Conservation (phyloP, 2,329 filamentous ascomycete species). For the Aspergillus sp. region DNA sequence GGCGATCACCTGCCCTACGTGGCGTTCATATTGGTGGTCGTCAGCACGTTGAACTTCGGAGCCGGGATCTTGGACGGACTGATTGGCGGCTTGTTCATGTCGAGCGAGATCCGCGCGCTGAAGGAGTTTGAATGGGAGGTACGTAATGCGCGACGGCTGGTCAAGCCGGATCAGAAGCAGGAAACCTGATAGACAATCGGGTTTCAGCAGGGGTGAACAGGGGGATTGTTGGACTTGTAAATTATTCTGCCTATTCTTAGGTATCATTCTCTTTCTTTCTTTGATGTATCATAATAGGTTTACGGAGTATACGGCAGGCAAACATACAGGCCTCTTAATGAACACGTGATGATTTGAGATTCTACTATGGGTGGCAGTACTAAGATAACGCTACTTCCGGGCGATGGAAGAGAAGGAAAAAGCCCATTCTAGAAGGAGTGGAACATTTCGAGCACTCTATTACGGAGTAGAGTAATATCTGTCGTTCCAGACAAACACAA, state of each 20-base stretch:
- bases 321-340: neutral
- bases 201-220: neutral
- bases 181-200: neutral
- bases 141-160: constrained; percentile 53
- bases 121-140: constrained; percentile 96
- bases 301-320: neutral
- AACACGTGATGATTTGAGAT: neutral
- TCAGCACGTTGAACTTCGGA: constrained; percentile 74
- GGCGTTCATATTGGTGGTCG: constrained; percentile 74
- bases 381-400: too few relatives aligned
- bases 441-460: too few relatives aligned
- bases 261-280: neutral
- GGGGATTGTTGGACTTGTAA: neutral
- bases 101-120: constrained; percentile 76
- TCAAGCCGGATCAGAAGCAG: neutral
- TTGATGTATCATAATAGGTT: neutral
- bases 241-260: neutral
- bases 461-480: too few relatives aligned
- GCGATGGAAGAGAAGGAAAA: too few relatives aligned
- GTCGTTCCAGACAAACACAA: too few relatives aligned
- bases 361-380: too few relatives aligned
- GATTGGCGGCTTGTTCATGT: constrained; percentile 83
- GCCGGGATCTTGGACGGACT: constrained; percentile 80
- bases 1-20: constrained; percentile 65
- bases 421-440: too few relatives aligned